A percentile compares a stretch with the other conserved stretches of the same genome.
Evolutionary conservation across 2,329 filamentous ascomycete species (phyloP).

Genomic region (Aspergillus ustus): DNA sequence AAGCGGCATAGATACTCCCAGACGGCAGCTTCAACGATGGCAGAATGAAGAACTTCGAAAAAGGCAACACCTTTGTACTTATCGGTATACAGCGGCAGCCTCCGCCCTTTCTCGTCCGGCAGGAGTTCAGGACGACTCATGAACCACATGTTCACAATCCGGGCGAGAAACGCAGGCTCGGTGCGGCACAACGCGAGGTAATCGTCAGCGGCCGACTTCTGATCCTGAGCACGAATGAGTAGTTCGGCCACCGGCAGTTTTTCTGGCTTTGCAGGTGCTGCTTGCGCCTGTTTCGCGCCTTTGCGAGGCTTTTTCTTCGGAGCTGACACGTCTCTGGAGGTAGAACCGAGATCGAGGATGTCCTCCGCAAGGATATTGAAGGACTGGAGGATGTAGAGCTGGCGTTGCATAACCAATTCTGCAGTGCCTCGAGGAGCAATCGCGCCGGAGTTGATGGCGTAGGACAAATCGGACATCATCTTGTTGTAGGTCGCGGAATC

Average conservation of each 20-base stretch:
- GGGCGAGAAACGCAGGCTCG: slow-evolving; percentile 21
- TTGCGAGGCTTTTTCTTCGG: slow-evolving; percentile 37
- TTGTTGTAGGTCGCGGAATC: slow-evolving; percentile 22
- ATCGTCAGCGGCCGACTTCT: slow-evolving; percentile 40
- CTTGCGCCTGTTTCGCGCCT: slow-evolving; percentile 35
- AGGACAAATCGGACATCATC: slow-evolving; percentile 24
- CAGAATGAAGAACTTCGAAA: slow-evolving; percentile 48
- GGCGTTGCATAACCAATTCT: slow-evolving; percentile 47
- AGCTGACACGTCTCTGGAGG: slow-evolving; percentile 27
- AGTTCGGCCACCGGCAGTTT: slow-evolving; percentile 42
- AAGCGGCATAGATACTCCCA: slow-evolving; percentile 50
- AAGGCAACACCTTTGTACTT: slow-evolving; percentile 49
- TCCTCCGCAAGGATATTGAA: slow-evolving; percentile 50
- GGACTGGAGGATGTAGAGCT: slow-evolving; percentile 40
- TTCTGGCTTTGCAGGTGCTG: slow-evolving; percentile 27
- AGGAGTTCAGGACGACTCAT: slow-evolving; percentile 43
- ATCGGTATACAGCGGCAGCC: slow-evolving; percentile 45
- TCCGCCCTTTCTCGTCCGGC: slow-evolving; percentile 51
- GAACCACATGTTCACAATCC: slow-evolving; percentile 19
- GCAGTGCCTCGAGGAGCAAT: slow-evolving; percentile 25
- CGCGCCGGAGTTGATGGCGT: slow-evolving; percentile 23
- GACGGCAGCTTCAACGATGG: slow-evolving; percentile 41
- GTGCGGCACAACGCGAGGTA: slow-evolving; percentile 35
- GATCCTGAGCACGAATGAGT: slow-evolving; percentile 37
- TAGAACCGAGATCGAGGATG: slow-evolving; percentile 47